phyloP scores from a whole-genome alignment of 148 eudicot species.

The Camellia granthamiana region DNA sequence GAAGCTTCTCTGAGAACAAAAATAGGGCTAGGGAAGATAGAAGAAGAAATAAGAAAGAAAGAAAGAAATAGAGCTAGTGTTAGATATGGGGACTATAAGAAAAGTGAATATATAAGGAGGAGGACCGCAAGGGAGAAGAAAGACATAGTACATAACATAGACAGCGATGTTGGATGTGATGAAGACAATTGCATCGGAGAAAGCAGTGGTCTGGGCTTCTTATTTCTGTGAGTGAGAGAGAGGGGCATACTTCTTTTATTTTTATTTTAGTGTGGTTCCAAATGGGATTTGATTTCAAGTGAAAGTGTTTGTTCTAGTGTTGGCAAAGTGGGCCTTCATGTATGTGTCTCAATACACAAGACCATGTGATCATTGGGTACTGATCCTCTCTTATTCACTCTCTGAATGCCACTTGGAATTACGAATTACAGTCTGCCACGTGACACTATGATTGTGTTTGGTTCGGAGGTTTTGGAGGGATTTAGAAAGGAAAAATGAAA shows the following conservation, averaged over 20 bases:
- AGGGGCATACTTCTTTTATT: neutral
- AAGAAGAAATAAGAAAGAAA: slow-evolving; percentile 20
- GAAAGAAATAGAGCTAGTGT: slow-evolving; percentile 12
- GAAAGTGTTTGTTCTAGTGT: slow-evolving; percentile 44
- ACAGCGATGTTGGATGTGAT: slow-evolving; percentile 49
- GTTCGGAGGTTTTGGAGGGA: too few relatives aligned
- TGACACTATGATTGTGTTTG: too few relatives aligned
- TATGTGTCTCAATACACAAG: slow-evolving; percentile 38
- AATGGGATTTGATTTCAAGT: slow-evolving; percentile 47
- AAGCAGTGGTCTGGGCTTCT: slow-evolving; percentile 23
- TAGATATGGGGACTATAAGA: slow-evolving; percentile 5
- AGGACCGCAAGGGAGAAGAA: slow-evolving; percentile 18
- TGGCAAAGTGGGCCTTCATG: slow-evolving; percentile 52
- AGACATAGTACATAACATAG: slow-evolving; percentile 31
- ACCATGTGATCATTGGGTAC: slow-evolving; percentile 39
- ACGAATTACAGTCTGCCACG: too few relatives aligned
- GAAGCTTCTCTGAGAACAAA: neutral
- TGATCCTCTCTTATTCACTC: too few relatives aligned
- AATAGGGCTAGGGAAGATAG: neutral
- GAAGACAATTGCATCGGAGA: slow-evolving; percentile 48
- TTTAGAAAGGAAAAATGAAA: too few relatives aligned
- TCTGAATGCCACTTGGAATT: too few relatives aligned
- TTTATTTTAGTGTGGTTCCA: neutral
- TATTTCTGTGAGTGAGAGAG: neutral
- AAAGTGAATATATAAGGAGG: slow-evolving; percentile 11